A percentile compares a stretch with the other conserved stretches of the same genome.
phyloP scores from a whole-genome alignment of 2,329 filamentous ascomycete genomes.

The Fusarium subtropicale region DNA sequence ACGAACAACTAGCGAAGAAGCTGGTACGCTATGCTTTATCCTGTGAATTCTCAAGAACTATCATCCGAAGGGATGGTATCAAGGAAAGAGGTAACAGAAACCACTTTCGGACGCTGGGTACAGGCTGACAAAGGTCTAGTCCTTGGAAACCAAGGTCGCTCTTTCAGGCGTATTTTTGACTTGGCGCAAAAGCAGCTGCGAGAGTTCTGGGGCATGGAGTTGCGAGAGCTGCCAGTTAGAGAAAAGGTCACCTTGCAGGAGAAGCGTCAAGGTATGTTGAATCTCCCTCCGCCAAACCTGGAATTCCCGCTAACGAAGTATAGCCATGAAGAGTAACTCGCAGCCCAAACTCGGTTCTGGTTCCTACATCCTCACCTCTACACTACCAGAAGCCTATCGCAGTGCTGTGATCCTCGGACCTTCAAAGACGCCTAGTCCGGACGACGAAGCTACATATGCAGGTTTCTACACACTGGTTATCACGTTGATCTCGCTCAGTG shows the following conservation, averaged over 20 bases:
- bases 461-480: conserved; percentile 86
- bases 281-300: fast-evolving
- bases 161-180: conserved; percentile 82
- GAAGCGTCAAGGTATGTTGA: conserved; percentile 72
- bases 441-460: conserved; percentile 81
- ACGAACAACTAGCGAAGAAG: conserved; percentile 70
- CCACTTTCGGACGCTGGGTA: fast-evolving
- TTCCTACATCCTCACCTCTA: conserved; percentile 81
- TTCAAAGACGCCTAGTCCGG: conserved; percentile 71
- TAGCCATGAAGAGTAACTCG: conserved; percentile 59
- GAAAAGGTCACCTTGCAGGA: conserved; percentile 87
- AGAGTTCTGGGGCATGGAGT: conserved; percentile 88
- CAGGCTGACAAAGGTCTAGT: conserved; percentile 60
- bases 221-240: conserved; percentile 82
- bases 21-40: conserved; percentile 76
- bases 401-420: conserved; percentile 75
- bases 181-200: conserved; percentile 79
- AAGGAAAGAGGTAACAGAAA: conserved; percentile 67
- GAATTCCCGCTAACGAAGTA: conserved; percentile 5
- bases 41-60: conserved; percentile 71
- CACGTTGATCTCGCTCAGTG: conserved; percentile 78
- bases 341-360: conserved; percentile 70
- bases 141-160: conserved; percentile 74
- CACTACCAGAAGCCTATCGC: conserved; percentile 75
- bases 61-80: conserved; percentile 71